Evolutionary conservation across 805 yeast genomes (phyloP).

Genomic region (Cyberlindnera mycetangii): DNA sequence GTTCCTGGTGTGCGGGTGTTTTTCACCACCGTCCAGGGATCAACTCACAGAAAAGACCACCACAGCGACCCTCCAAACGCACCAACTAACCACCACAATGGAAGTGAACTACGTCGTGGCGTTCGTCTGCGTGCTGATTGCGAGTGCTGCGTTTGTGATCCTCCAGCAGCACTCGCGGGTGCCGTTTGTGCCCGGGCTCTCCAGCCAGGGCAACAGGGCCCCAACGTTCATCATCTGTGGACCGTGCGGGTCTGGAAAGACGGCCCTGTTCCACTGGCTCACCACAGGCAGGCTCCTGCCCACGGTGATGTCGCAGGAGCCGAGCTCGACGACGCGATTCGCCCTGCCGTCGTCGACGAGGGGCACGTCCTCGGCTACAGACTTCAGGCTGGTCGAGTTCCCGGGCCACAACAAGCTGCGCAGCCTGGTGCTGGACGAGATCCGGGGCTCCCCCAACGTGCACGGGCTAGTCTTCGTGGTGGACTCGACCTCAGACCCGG

Average conservation of each 20-base stretch:
- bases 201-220: conserved; percentile 26
- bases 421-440: conserved; percentile 48
- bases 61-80: not conserved
- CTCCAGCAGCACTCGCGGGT: conserved; percentile 8
- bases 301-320: conserved; percentile 52
- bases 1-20: too few relatives aligned
- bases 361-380: conserved; percentile 23
- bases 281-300: conserved; percentile 29
- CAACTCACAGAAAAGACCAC: too few relatives aligned
- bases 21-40: too few relatives aligned
- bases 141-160: conserved; percentile 4
- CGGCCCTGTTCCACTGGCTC: conserved; percentile 45
- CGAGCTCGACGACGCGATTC: conserved; percentile 37
- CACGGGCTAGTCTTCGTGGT: conserved; percentile 72
- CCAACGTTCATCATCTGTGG: conserved; percentile 68
- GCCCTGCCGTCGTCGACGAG: conserved; percentile 38
- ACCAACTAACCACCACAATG: not conserved
- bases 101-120: not conserved
- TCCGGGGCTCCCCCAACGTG: conserved; percentile 42
- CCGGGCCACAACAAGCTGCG: conserved; percentile 87
- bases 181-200: conserved; percentile 8
- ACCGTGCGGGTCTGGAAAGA: conserved; percentile 64
- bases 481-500: conserved; percentile 64
- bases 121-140: conserved; percentile 1
- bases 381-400: conserved; percentile 62